Evolutionary conservation across 352 stramenopile species (phyloP).

Genomic region (Thalassiosira hispida): DNA sequence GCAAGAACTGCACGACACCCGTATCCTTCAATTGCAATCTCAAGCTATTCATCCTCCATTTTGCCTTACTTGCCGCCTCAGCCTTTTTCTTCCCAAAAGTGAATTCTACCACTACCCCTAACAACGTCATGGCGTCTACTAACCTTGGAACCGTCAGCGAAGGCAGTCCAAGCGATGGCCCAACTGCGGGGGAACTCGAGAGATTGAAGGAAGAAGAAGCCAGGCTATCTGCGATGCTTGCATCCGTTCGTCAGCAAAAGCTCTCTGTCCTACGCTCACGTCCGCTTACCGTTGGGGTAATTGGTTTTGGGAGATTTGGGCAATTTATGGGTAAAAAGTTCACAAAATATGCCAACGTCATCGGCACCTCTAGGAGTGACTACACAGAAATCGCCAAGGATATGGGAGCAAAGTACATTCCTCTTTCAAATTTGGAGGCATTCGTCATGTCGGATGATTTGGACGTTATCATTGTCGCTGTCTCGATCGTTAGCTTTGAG

Average conservation of each 20-base stretch:
- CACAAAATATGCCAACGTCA: conserved; percentile 90
- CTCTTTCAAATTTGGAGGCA: conserved; percentile 86
- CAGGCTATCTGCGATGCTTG: conserved; percentile 68
- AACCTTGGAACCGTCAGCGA: conserved; percentile 1
- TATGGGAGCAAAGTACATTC: conserved; percentile 85
- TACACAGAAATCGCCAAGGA: conserved; percentile 84
- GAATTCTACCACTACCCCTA: conserved; percentile 21
- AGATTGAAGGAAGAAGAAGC: conserved; percentile 82
- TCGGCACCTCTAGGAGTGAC: conserved; percentile 87
- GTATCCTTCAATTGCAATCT: conserved; percentile 18
- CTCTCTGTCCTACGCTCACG: conserved; percentile 65
- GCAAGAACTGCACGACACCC: conserved; percentile 5
- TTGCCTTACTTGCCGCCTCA: conserved; percentile 23
- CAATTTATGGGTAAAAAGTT: conserved; percentile 97
- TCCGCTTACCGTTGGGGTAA: conserved; percentile 93
- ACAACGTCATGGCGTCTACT: conserved; percentile 5
- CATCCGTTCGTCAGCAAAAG: conserved; percentile 78
- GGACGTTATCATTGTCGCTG: conserved; percentile 93
- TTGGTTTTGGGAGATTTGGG: conserved; percentile 97
- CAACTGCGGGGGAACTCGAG: conserved; percentile 69
- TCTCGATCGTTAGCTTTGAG: conserved; percentile 90
- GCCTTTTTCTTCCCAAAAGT: conserved; percentile 34
- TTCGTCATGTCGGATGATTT: conserved; percentile 90
- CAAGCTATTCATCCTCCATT: conserved; percentile 27
- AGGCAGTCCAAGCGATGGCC: not conserved